Base-by-base conservation (phyloP, 129 eudicot species). In the Logfia minima region DNA sequence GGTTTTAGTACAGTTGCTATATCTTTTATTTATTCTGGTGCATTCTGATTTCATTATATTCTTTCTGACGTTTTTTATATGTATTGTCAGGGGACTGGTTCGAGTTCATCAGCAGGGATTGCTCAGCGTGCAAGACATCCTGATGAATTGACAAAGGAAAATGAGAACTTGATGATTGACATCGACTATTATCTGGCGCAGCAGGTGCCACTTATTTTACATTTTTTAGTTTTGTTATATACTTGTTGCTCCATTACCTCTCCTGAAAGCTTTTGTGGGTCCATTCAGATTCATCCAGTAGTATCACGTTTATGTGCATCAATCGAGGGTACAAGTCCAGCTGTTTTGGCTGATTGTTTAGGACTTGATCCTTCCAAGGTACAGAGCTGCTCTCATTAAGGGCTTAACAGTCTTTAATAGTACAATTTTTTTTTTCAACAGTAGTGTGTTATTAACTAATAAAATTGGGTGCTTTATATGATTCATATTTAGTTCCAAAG, bases 101-200 rank as follows among this genome's bases (percentile, higher is more conserved):
- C 90, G 37, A 83, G 81, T 75, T 70, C 88, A 74, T 89, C 98
- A 17, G 78, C 76, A 74, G 99, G 97, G 61, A 89, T 95, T 63
- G 97, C 99, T 77, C 97, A 91, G 82, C 90, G 99, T 58, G 97
- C 99, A 82, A 95, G 97, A 84, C 99, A 95, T 85, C 99, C 97
- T 51, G 99, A 95, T 75, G 99, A 95, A 85, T 81, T 95, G 60
- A 92, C 77, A 66, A 89, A 68, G 59, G 96, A 88, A 83, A 86
- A 88, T 67, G 92, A 75, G 28, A 88, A 87, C 18, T 91, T 96
- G 92, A 89, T 89, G 77, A 79, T 95, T 78, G 99, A 95, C 86
- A 91, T 95, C 39, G 96, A 91, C 75, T 95, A 95, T 84, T 95
- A 95, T 84, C 88, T 95, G 11, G 97, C 96, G 26, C 99, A 95